phyloP scores from a whole-genome alignment of 768 basidiomycete genomes.

The Lepiota brunneoincarnata region DNA sequence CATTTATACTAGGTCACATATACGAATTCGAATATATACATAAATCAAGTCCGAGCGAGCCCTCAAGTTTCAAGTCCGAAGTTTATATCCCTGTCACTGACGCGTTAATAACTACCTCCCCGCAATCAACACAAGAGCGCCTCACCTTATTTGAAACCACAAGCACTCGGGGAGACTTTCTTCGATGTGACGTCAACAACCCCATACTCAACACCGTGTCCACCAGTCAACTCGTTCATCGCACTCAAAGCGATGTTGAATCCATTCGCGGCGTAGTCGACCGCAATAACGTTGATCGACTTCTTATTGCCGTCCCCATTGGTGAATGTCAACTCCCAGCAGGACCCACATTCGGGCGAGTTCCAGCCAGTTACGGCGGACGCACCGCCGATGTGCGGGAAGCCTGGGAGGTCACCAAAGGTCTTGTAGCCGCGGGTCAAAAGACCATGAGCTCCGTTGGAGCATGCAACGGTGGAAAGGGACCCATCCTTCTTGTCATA shows the following conservation, averaged over 20 bases:
- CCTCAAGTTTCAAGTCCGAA: too few species aligned
- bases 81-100: neutral
- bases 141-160: slow-evolving; percentile 37
- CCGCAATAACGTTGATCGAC: slow-evolving; percentile 46
- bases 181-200: slow-evolving; percentile 39
- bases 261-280: slow-evolving; percentile 46
- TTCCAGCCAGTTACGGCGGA: slow-evolving; percentile 48
- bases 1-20: neutral
- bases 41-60: neutral
- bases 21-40: too few species aligned
- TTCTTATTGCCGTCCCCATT: slow-evolving; percentile 23
- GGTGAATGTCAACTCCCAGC: slow-evolving; percentile 56
- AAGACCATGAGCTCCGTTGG: slow-evolving; percentile 51
- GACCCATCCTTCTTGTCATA: slow-evolving; percentile 46
- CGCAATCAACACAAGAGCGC: neutral
- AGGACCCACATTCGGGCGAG: slow-evolving; percentile 54
- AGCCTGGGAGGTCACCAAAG: slow-evolving; percentile 50
- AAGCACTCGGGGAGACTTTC: slow-evolving; percentile 42
- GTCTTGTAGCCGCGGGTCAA: slow-evolving; percentile 42
- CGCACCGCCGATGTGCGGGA: slow-evolving; percentile 59
- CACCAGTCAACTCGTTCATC: slow-evolving; percentile 53
- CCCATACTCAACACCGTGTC: slow-evolving; percentile 43
- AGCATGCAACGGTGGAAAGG: slow-evolving; percentile 42
- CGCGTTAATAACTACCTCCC: neutral
- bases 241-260: slow-evolving; percentile 51